Evolutionary conservation across 2,329 filamentous ascomycete genomes (phyloP).

Genomic region (Mycogone perniciosa): DNA sequence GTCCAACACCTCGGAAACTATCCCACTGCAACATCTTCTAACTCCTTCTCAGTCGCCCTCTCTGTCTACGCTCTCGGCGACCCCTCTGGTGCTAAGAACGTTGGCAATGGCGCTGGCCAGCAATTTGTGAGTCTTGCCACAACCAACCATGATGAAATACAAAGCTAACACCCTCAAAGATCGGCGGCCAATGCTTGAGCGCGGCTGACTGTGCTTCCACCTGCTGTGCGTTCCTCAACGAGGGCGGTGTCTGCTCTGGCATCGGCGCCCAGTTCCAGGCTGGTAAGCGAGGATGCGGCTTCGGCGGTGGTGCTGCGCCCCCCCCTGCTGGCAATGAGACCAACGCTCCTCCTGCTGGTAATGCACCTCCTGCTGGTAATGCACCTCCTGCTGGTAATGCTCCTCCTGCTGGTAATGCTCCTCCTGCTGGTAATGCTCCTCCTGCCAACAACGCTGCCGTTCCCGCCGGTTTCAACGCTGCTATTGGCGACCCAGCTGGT

Average conservation of each 20-base stretch:
- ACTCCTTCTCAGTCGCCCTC: conserved; percentile 9
- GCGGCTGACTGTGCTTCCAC: conserved; percentile 22
- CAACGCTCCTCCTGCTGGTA: not conserved
- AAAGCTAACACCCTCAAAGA: conserved; percentile 9
- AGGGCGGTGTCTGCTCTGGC: conserved; percentile 25
- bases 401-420: not conserved
- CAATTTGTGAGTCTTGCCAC: conserved; percentile 18
- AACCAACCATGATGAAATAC: not conserved
- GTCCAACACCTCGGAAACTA: conserved; percentile 2
- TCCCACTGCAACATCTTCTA: not conserved
- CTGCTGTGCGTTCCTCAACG: conserved; percentile 23
- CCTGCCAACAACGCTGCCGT: conserved; percentile 15
- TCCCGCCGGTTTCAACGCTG: conserved; percentile 7
- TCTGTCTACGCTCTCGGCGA: conserved; percentile 18
- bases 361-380: not conserved
- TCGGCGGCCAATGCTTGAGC: conserved; percentile 24
- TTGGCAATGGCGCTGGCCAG: conserved; percentile 19
- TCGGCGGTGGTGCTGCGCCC: conserved; percentile 16
- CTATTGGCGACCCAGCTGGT: conserved; percentile 17
- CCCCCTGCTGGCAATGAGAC: not conserved
- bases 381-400: not conserved
- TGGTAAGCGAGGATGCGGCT: conserved; percentile 26
- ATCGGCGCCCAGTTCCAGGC: conserved; percentile 24
- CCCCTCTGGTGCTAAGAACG: conserved; percentile 20
- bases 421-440: conserved; percentile 1